These are phyloP conservation scores for Yarrowia alimentaria DNA, from an alignment of 805 yeast genomes.

Conservation along the genomic window DNA sequence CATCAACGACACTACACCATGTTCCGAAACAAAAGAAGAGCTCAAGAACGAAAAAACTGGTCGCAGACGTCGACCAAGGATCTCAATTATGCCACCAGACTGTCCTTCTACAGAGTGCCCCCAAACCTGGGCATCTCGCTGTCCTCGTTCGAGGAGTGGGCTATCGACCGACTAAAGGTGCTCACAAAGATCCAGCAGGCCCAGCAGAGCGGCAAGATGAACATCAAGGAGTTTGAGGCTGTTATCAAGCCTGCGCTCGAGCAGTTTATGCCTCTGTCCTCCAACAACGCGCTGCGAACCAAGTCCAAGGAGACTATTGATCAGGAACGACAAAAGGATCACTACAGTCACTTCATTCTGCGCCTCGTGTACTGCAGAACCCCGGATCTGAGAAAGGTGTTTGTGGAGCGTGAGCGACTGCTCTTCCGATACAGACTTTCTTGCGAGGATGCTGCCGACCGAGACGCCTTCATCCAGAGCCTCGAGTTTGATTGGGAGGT, in stretches of 20 bases:
- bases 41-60: constrained; percentile 39
- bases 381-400: constrained; percentile 77
- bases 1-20: constrained; percentile 29
- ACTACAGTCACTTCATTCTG: constrained; percentile 84
- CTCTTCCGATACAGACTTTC: constrained; percentile 73
- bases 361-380: constrained; percentile 83
- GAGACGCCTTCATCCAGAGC: constrained; percentile 62
- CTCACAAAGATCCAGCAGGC: constrained; percentile 38
- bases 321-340: constrained; percentile 80
- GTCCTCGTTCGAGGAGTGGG: constrained; percentile 94
- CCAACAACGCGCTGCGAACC: constrained; percentile 34
- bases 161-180: constrained; percentile 82
- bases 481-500: constrained; percentile 71
- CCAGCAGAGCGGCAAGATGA: constrained; percentile 63
- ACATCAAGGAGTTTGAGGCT: constrained; percentile 69
- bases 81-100: constrained; percentile 52
- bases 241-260: constrained; percentile 64
- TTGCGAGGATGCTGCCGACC: constrained; percentile 62
- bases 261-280: constrained; percentile 62
- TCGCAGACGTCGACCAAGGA: constrained; percentile 31
- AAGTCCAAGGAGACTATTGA: constrained; percentile 30
- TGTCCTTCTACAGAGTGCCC: constrained; percentile 72
- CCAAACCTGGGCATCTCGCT: constrained; percentile 84
- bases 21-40: constrained; percentile 38
- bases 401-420: constrained; percentile 69